These are phyloP conservation scores for Biscogniauxia sp. DNA, from an alignment of 2,329 filamentous ascomycete genomes.

Conservation along the genomic window DNA sequence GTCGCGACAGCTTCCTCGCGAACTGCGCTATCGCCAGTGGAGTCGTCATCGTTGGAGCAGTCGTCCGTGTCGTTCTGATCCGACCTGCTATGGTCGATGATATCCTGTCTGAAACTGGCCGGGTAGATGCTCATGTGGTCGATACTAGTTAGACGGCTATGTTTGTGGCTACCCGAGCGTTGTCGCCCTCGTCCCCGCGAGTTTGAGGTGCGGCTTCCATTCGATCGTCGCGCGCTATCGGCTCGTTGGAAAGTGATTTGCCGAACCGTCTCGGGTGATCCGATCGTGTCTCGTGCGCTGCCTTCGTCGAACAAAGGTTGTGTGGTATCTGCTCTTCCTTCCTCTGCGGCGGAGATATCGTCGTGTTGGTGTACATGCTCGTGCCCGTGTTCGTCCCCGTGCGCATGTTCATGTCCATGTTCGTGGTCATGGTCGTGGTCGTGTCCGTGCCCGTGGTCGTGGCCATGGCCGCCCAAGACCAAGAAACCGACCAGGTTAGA, in stretches of 20 bases:
- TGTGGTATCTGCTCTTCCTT: slow-evolving; percentile 47
- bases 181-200: slow-evolving; percentile 44
- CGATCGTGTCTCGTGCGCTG: slow-evolving; percentile 35
- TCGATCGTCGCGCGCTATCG: slow-evolving; percentile 28
- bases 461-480: slow-evolving; percentile 90
- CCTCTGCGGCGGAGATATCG: slow-evolving; percentile 44
- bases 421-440: slow-evolving; percentile 49
- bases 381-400: slow-evolving; percentile 43
- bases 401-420: slow-evolving; percentile 26
- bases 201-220: slow-evolving; percentile 30
- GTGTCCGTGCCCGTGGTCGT: slow-evolving; percentile 64
- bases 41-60: slow-evolving; percentile 50
- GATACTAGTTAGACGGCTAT: slow-evolving; percentile 62
- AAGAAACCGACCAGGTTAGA: slow-evolving; percentile 89
- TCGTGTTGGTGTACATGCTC: slow-evolving; percentile 42
- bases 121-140: slow-evolving; percentile 82
- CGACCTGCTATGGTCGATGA: slow-evolving; percentile 76
- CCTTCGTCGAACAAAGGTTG: slow-evolving; percentile 51
- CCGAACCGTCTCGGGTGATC: slow-evolving; percentile 35
- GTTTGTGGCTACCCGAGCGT: slow-evolving; percentile 48
- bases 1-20: slow-evolving; percentile 30
- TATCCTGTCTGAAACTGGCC: slow-evolving; percentile 85
- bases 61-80: slow-evolving; percentile 51
- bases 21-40: slow-evolving; percentile 37
- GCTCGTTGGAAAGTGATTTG: slow-evolving; percentile 41